Conservation (phyloP, 2,329 filamentous ascomycete species). For the Cercospora citrullina region DNA sequence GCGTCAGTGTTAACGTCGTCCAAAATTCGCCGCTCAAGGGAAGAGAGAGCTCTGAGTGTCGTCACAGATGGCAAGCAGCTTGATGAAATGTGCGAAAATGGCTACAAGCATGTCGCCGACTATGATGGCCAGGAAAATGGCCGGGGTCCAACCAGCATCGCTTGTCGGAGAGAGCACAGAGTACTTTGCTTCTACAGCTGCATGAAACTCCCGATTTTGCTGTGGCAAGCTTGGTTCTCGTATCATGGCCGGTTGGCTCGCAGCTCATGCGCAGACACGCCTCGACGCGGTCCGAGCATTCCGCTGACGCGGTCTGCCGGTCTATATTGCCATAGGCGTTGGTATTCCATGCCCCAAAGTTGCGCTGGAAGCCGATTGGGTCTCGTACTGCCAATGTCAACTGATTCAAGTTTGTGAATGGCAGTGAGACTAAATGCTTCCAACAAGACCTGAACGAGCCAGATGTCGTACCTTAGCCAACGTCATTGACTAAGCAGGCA, state of each 20-base stretch:
- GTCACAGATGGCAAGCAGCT: not conserved
- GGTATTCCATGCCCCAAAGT: not conserved
- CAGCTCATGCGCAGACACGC: not conserved
- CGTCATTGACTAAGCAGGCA: not conserved
- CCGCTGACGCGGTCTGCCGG: not conserved
- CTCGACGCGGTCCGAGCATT: not conserved
- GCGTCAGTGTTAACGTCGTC: not conserved
- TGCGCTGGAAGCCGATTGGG: not conserved
- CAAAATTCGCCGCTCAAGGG: not conserved
- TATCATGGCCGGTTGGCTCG: not conserved
- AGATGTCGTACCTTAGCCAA: not conserved
- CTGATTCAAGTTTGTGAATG: too few relatives aligned
- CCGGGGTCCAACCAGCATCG: not conserved
- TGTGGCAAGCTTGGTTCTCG: not conserved
- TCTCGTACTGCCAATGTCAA: not conserved
- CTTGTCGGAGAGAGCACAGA: not conserved
- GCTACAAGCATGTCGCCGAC: not conserved
- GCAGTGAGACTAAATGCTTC: not conserved
- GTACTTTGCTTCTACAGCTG: not conserved
- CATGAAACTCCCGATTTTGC: not conserved
- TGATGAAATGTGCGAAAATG: not conserved
- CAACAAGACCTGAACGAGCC: not conserved
- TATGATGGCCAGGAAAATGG: not conserved
- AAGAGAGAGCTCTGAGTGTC: not conserved
- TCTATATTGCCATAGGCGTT: not conserved